A percentile compares a stretch with the other conserved stretches of the same genome.
Evolutionary conservation across 306 rosid genomes (phyloP).

Genomic region (Dryas octopetala): DNA sequence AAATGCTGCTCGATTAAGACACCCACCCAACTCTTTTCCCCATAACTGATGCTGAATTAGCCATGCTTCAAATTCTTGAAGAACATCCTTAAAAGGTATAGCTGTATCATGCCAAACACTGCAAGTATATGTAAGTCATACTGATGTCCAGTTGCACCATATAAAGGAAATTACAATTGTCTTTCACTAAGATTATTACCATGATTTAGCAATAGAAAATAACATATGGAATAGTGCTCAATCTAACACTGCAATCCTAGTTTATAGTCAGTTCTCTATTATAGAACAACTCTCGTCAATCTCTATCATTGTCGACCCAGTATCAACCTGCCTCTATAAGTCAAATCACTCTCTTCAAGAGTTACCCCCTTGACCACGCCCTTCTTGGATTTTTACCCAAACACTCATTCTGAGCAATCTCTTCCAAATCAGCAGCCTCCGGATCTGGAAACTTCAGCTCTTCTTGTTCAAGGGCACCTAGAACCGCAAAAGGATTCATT

Average conservation of each 20-base stretch:
- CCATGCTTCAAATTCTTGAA: conserved; percentile 84
- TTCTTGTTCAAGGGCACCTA: background rate
- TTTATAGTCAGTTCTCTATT: background rate
- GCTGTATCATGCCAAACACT: conserved; percentile 99
- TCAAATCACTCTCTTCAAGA: background rate
- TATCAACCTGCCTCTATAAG: background rate
- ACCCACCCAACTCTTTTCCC: conserved; percentile 42
- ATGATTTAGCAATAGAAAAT: background rate
- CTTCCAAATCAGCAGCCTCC: background rate
- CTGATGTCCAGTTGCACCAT: conserved; percentile 7
- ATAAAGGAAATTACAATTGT: background rate
- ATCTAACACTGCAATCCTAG: background rate
- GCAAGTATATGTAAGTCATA: conserved; percentile 5
- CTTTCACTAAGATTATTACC: background rate
- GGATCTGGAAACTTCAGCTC: background rate
- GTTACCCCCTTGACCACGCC: background rate
- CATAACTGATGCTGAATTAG: conserved; percentile 59
- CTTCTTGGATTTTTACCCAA: background rate
- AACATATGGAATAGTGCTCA: background rate
- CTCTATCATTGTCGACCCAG: background rate
- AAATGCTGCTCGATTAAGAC: conserved; percentile 72
- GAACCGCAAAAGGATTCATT: background rate
- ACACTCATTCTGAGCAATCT: background rate
- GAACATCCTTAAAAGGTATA: conserved; percentile 67
- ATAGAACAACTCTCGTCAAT: background rate